phyloP scores from a whole-genome alignment of 257 asterid genomes.

The Plantago elongata region DNA sequence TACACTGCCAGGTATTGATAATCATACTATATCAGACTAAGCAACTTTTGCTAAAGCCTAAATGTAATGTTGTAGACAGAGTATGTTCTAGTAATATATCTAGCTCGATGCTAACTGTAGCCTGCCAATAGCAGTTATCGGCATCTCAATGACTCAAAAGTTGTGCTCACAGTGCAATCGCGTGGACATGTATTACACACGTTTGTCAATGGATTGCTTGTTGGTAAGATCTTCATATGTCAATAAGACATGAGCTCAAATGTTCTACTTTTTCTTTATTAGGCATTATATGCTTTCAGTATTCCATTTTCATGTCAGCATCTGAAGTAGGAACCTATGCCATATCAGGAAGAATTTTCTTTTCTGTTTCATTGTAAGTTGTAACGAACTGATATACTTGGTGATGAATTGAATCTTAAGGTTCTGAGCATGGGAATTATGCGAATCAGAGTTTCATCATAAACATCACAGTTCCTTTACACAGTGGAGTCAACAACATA shows the following conservation, averaged over 20 bases:
- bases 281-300: too few species aligned
- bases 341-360: not conserved
- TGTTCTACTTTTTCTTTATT: too few species aligned
- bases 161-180: conserved; percentile 46
- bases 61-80: too few species aligned
- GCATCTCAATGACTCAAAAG: conserved; percentile 26
- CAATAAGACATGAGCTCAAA: not conserved
- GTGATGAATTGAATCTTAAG: conserved; percentile 27
- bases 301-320: too few species aligned
- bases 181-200: conserved; percentile 66
- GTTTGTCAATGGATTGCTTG: conserved; percentile 55
- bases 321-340: not conserved
- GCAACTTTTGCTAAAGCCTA: too few species aligned
- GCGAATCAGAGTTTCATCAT: conserved; percentile 40
- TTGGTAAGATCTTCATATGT: conserved; percentile 37
- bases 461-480: conserved; percentile 27
- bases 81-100: too few species aligned
- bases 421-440: conserved; percentile 54
- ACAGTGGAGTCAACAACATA: conserved; percentile 48
- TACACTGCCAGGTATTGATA: conserved; percentile 54
- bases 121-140: conserved; percentile 33
- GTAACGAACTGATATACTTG: not conserved
- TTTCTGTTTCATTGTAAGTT: not conserved
- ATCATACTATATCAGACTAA: not conserved
- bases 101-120: too few species aligned